Evolutionary conservation across 805 yeast species (phyloP).

Genomic region (Candida namnaoensis): DNA sequence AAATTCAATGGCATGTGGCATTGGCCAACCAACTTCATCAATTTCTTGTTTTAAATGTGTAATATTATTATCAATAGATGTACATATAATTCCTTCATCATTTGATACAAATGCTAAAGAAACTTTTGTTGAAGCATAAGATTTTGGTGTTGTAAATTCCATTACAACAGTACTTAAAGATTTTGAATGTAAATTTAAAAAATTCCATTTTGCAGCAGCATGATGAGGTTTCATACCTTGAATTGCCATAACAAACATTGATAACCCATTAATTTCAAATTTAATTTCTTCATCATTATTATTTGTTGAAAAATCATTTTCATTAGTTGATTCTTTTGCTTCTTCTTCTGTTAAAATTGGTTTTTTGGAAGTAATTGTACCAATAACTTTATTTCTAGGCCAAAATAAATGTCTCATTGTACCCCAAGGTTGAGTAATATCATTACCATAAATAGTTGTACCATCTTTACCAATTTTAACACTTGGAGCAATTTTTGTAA

Average conservation of each 20-base stretch:
- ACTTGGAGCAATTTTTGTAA: constrained; percentile 62
- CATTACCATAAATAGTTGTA: constrained; percentile 78
- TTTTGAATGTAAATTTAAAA: constrained; percentile 77
- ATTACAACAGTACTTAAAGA: constrained; percentile 70
- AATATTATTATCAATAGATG: constrained; percentile 58
- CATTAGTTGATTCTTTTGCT: constrained; percentile 10
- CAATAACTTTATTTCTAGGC: constrained; percentile 78
- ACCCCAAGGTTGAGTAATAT: constrained; percentile 87
- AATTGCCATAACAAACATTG: constrained; percentile 92
- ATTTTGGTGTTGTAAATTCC: constrained; percentile 93
- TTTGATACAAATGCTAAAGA: constrained; percentile 68
- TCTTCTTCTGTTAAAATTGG: constrained; percentile 15
- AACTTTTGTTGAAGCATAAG: constrained; percentile 79
- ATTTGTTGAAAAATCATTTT: constrained; percentile 3
- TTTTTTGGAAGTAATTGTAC: constrained; percentile 45
- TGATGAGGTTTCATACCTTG: constrained; percentile 99
- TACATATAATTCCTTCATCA: constrained; percentile 52
- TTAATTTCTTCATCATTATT: constrained; percentile 8
- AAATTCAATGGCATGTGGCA: constrained; percentile 63
- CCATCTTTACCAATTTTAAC: constrained; percentile 90
- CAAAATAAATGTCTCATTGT: constrained; percentile 93
- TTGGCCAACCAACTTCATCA: constrained; percentile 86
- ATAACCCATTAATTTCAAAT: constrained; percentile 25
- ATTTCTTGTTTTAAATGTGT: constrained; percentile 44
- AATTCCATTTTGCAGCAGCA: constrained; percentile 97